Evolutionary conservation across 257 asterid genomes (phyloP).

Genomic region (Solanum habrochaites): DNA sequence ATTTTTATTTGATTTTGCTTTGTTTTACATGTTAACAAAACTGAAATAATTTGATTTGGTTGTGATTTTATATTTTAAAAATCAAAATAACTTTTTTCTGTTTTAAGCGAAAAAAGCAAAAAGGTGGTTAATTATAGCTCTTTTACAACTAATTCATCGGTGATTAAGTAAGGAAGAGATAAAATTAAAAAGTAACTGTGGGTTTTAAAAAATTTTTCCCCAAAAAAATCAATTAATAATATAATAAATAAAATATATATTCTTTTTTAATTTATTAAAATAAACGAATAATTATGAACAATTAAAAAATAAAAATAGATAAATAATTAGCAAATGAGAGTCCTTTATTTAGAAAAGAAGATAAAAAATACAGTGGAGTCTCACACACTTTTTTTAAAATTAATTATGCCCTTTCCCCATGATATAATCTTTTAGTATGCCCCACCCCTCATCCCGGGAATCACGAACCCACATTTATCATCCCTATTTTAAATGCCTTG

Average conservation of each 20-base stretch:
- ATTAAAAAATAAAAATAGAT: no score
- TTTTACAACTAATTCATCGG: fast-evolving
- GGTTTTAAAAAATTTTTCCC: no score
- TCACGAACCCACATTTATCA: neutral
- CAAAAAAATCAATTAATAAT: no score
- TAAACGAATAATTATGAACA: no score
- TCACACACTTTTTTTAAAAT: neutral
- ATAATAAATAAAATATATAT: no score
- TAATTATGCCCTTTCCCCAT: neutral
- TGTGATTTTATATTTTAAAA: neutral
- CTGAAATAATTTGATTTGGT: neutral
- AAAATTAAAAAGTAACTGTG: no score
- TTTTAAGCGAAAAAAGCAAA: neutral
- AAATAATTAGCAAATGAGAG: no score
- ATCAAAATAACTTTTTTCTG: neutral
- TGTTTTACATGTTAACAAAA: neutral
- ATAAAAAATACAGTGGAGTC: neutral
- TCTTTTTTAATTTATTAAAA: no score
- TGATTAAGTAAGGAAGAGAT: no score
- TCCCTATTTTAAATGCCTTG: neutral
- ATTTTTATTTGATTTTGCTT: neutral
- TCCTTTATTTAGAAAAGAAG: neutral
- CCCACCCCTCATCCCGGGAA: neutral
- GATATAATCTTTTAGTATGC: neutral
- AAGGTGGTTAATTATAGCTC: neutral